These are phyloP conservation scores for Pichia paraexigua DNA, from an alignment of 805 yeast genomes.

Conservation along the genomic window DNA sequence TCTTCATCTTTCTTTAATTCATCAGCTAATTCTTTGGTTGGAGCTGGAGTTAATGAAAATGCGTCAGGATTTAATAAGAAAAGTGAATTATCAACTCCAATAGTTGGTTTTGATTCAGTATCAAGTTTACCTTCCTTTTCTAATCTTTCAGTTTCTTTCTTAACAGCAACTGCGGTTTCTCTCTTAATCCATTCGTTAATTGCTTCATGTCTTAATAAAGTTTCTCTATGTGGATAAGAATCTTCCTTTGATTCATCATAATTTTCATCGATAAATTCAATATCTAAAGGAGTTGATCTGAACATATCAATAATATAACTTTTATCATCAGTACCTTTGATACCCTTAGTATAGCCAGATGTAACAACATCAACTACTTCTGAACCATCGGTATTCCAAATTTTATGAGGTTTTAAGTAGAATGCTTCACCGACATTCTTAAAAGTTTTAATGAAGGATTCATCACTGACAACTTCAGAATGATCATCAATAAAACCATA, in stretches of 20 bases:
- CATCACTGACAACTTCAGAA: constrained; percentile 40
- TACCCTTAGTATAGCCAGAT: constrained; percentile 77
- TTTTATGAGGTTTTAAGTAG: constrained; percentile 67
- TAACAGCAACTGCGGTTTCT: constrained; percentile 47
- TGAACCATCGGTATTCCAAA: constrained; percentile 39
- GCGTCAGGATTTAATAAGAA: constrained; percentile 77
- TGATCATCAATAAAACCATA: constrained; percentile 71
- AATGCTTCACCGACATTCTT: constrained; percentile 59
- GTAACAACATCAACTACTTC: constrained; percentile 45
- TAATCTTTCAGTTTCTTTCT: constrained; percentile 40
- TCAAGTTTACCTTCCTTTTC: constrained; percentile 24
- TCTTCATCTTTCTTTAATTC: constrained; percentile 44
- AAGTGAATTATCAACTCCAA: constrained; percentile 43
- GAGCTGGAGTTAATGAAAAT: constrained; percentile 38
- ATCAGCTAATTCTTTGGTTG: constrained; percentile 29
- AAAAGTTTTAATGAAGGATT: constrained; percentile 48
- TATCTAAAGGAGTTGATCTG: constrained; percentile 78
- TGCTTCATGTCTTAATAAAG: constrained; percentile 78
- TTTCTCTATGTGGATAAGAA: constrained; percentile 78
- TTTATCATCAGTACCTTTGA: constrained; percentile 78
- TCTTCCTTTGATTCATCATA: constrained; percentile 34
- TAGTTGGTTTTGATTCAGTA: constrained; percentile 37
- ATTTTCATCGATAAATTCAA: constrained; percentile 60
- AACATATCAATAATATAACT: constrained; percentile 77
- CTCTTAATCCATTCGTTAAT: constrained; percentile 84